phyloP scores from a whole-genome alignment of 2,329 filamentous ascomycete species.

The Chrysosporium queenslandicum region DNA sequence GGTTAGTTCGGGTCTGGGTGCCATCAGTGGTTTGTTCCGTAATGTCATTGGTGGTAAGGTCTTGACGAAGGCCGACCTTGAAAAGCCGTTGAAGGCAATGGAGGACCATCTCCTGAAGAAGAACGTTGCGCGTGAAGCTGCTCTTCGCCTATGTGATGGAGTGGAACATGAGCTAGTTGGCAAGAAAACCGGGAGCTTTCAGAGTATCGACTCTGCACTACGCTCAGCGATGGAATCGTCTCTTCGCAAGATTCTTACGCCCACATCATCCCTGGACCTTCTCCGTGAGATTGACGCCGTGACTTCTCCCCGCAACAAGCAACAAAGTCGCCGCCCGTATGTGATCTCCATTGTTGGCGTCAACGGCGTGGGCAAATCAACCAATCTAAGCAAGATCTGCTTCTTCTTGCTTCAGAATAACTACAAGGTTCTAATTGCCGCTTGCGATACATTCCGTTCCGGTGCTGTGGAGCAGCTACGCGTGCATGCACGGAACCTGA shows the following conservation, averaged over 20 bases:
- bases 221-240: conserved; percentile 83
- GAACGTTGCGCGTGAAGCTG: conserved; percentile 92
- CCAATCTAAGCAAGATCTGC: conserved; percentile 93
- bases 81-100: conserved; percentile 90
- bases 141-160: conserved; percentile 77
- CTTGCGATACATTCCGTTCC: conserved; percentile 92
- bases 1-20: conserved; percentile 67
- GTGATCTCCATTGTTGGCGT: conserved; percentile 97
- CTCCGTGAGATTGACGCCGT: conserved; percentile 84
- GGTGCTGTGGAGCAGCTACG: conserved; percentile 94
- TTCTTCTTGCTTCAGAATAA: conserved; percentile 97
- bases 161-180: conserved; percentile 85
- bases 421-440: conserved; percentile 86
- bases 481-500: conserved; percentile 87
- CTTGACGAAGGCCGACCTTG: conserved; percentile 75
- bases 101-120: conserved; percentile 89
- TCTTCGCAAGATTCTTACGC: conserved; percentile 87
- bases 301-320: conserved; percentile 54
- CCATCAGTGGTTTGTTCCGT: conserved; percentile 78
- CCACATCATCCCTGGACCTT: conserved; percentile 86
- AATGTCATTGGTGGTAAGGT: conserved; percentile 94
- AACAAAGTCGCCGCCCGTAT: conserved; percentile 65
- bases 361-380: conserved; percentile 96
- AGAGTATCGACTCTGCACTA: conserved; percentile 74
- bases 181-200: conserved; percentile 84